Evolutionary conservation across 2,329 filamentous ascomycete species (phyloP).

Genomic region (Colletotrichum karsti): DNA sequence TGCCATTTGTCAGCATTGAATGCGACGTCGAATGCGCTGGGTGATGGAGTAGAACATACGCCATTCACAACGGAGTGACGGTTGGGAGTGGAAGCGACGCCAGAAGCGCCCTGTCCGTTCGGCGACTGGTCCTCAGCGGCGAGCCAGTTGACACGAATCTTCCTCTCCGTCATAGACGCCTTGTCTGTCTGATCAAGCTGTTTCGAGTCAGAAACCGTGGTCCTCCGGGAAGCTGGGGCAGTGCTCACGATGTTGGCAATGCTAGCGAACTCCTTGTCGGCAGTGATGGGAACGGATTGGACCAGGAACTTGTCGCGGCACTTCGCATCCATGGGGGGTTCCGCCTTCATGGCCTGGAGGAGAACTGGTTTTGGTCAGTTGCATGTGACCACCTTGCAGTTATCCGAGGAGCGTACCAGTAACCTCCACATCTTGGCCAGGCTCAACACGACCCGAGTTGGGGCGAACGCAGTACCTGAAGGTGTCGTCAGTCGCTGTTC

Average conservation of each 20-base stretch:
- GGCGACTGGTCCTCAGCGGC: conserved; percentile 60
- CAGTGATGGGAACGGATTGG: conserved; percentile 85
- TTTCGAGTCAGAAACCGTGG: conserved; percentile 21
- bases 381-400: conserved; percentile 30
- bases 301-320: conserved; percentile 99
- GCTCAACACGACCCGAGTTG: conserved; percentile 95
- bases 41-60: not conserved
- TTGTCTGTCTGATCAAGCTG: conserved; percentile 86
- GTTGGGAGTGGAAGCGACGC: conserved; percentile 47
- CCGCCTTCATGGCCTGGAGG: conserved; percentile 97
- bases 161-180: conserved; percentile 85
- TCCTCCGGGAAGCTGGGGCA: not conserved
- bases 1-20: conserved; percentile 33
- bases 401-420: conserved; percentile 69
- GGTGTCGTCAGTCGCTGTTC: conserved; percentile 33
- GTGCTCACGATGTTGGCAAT: conserved; percentile 57
- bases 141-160: conserved; percentile 92
- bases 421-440: conserved; percentile 89
- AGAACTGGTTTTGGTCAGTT: conserved; percentile 69
- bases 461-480: conserved; percentile 94
- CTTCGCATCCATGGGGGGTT: conserved; percentile 84
- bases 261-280: conserved; percentile 85
- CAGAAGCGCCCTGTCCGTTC: conserved; percentile 31
- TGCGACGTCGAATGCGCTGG: not conserved
- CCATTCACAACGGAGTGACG: conserved; percentile 49